Base-by-base conservation (phyloP, 106 monocot genomes). In the Gastrodia elata region DNA sequence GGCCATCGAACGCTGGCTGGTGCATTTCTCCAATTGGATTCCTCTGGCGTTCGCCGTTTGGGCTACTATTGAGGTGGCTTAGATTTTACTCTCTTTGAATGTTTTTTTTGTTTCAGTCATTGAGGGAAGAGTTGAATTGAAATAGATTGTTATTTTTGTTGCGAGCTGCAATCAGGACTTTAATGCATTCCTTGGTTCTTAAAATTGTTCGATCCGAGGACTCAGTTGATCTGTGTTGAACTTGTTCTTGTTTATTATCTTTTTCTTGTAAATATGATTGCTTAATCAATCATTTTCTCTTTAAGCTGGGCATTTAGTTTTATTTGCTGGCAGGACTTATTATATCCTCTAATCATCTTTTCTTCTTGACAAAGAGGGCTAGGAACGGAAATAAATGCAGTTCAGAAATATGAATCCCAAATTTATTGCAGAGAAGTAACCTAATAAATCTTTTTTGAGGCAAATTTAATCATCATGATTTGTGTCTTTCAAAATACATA, bases 21-120 rank as follows among this genome's bases (percentile, higher is more conserved):
- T 93, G 25, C 92, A 92, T 13, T 88, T 98, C 88, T 98, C 97
- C 74, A 98, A 93, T 65, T 93, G 93, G 97, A 86, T 93, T 28
- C 97, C 97, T 10, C 81, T 97, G 16, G 77, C 65, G 2, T 83
- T 90, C 25, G 92, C 97, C 28, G 92, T 97, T 38, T 97, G 97
- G 97, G 87, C 88, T 9, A 93, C 92, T 4, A 84, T 97, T 56
- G 70, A 90, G 90, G 97, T 97, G 26, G 7, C 38, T 26, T 26
- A 22, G 24, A 61, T 40, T 69, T 40, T 20, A 40, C 33, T 68
- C 8, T 36, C 27, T 43, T n/a, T 26, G 25, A 57, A 3, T 57
- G 26, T 2, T 5, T 44, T 44, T 13, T 44, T 44, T 44, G 10
- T 44, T 44, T 44, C n/a, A n/a, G n/a, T n/a, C n/a, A n/a, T n/a